Evolutionary conservation across 306 rosid species (phyloP).

Genomic region (Prunus padus): DNA sequence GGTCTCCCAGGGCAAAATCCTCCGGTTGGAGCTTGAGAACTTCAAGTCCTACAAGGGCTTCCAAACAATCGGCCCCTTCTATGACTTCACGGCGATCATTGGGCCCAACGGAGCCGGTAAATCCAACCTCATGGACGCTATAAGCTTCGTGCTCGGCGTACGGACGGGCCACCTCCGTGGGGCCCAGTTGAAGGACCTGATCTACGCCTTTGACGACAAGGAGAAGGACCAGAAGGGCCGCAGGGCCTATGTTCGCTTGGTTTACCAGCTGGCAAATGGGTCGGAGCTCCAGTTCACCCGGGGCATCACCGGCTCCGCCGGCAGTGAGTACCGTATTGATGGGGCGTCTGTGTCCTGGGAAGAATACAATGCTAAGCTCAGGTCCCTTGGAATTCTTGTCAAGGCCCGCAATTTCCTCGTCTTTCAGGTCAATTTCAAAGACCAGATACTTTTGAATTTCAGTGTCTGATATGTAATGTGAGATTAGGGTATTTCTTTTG

Average conservation of each 20-base stretch:
- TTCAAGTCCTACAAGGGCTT: conserved; percentile 95
- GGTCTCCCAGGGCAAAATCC: conserved; percentile 79
- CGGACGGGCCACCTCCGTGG: conserved; percentile 96
- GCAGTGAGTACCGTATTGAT: conserved; percentile 85
- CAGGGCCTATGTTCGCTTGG: conserved; percentile 74
- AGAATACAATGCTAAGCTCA: conserved; percentile 55
- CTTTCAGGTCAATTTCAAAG: conserved; percentile 66
- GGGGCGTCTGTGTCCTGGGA: conserved; percentile 72
- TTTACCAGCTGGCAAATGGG: conserved; percentile 68
- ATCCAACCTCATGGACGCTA: conserved; percentile 98
- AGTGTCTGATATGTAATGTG: background rate
- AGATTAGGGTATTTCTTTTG: background rate
- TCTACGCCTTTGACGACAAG: conserved; percentile 83
- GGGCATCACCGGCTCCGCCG: conserved; percentile 70
- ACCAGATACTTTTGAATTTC: background rate
- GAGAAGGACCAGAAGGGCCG: conserved; percentile 94
- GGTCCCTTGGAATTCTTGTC: conserved; percentile 90
- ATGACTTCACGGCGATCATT: conserved; percentile 89
- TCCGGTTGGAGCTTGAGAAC: conserved; percentile 79
- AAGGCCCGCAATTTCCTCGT: conserved; percentile 98
- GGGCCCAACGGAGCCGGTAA: conserved; percentile 99
- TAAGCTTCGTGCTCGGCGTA: conserved; percentile 98
- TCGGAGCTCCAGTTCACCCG: conserved; percentile 81
- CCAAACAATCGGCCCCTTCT: conserved; percentile 87
- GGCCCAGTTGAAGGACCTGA: conserved; percentile 88